phyloP scores from a whole-genome alignment of 306 rosid genomes.

The Castanea mollissima region DNA sequence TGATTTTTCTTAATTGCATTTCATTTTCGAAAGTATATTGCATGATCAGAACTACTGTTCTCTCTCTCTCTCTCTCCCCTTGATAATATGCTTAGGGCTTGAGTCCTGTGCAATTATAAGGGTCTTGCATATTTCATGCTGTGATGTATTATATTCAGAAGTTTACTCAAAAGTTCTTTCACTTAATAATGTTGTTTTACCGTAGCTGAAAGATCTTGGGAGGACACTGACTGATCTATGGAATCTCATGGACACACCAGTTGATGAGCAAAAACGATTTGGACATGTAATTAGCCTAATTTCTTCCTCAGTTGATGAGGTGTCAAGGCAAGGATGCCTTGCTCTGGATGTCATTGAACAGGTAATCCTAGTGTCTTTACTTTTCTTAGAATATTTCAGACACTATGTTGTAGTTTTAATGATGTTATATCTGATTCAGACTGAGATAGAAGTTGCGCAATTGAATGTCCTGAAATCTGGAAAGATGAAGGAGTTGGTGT shows the following conservation, averaged over 20 bases:
- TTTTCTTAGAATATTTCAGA: neutral
- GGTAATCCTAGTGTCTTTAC: slow-evolving; percentile 40
- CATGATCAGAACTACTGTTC: too few species aligned
- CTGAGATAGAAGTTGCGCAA: slow-evolving; percentile 64
- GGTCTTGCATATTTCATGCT: neutral
- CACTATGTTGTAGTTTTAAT: neutral
- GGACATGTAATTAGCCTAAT: slow-evolving; percentile 55
- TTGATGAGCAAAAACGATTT: slow-evolving; percentile 56
- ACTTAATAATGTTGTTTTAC: slow-evolving; percentile 13
- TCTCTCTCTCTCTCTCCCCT: too few species aligned
- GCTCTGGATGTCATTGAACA: slow-evolving; percentile 64
- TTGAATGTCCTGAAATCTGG: slow-evolving; percentile 73
- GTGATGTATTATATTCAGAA: neutral
- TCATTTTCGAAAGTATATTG: too few species aligned
- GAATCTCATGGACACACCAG: slow-evolving; percentile 81
- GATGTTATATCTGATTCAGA: slow-evolving; percentile 29
- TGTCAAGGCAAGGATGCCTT: slow-evolving; percentile 67
- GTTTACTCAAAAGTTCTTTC: neutral
- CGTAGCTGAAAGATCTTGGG: slow-evolving; percentile 67
- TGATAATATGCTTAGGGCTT: neutral
- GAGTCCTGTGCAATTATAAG: neutral
- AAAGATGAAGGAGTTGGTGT: slow-evolving; percentile 77
- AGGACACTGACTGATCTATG: slow-evolving; percentile 55
- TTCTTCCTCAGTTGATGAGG: slow-evolving; percentile 63
- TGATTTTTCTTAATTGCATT: too few species aligned